Conservation (phyloP, 2,329 filamentous ascomycete genomes). For the Arthrobotrys sphaeroides region DNA sequence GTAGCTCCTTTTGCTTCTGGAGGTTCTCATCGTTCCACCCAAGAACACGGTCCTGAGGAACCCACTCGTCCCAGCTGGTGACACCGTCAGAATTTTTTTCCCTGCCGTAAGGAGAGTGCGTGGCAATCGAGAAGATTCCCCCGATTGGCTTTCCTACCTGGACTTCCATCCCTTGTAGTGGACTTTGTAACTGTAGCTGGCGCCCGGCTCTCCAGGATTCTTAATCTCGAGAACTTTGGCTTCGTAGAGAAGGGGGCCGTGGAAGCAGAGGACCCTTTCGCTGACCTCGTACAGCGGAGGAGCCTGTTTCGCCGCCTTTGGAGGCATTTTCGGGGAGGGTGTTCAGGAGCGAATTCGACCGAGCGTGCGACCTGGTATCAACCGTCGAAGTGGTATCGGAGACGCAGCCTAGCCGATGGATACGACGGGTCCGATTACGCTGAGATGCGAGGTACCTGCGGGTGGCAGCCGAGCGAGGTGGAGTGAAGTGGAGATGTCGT, state of each 20-base stretch:
- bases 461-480: background rate
- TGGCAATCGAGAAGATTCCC: background rate
- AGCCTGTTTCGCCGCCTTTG: slow-evolving; percentile 63
- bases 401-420: background rate
- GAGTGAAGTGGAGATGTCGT: slow-evolving; percentile 2
- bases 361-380: background rate
- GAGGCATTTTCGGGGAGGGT: slow-evolving; percentile 38
- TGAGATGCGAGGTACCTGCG: too few species aligned
- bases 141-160: slow-evolving; percentile 66
- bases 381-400: background rate
- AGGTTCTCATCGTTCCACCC: slow-evolving; percentile 92
- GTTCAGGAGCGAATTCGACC: background rate
- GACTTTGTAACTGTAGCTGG: slow-evolving; percentile 79
- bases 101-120: background rate
- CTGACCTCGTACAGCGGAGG: slow-evolving; percentile 72
- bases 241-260: slow-evolving; percentile 96
- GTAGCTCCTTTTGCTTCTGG: slow-evolving; percentile 71
- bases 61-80: slow-evolving; percentile 94
- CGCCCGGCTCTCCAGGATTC: slow-evolving; percentile 63
- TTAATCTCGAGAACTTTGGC: slow-evolving; percentile 89
- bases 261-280: slow-evolving; percentile 95
- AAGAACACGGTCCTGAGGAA: slow-evolving; percentile 87
- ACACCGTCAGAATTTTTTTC: slow-evolving; percentile 1
- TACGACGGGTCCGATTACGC: too few species aligned
- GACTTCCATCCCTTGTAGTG: slow-evolving; percentile 99